Base-by-base conservation (phyloP, 1,139 yeast genomes). In the Zygoascus sp. region DNA sequence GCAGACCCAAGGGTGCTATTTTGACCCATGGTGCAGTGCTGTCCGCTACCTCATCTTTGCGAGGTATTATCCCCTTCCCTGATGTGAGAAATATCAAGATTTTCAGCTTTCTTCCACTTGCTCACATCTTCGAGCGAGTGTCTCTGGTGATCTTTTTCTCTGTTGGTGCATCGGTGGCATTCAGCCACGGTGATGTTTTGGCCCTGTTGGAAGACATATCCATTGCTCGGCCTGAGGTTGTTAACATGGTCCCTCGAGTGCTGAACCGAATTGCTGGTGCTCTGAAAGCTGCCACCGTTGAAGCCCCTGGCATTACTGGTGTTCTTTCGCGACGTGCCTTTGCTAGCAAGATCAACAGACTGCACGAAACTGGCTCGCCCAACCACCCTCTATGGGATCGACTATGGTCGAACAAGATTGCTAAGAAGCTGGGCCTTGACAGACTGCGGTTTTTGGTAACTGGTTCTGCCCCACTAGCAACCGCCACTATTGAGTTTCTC, bases 391-490 rank as follows among this genome's bases (percentile, higher is more conserved):
- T 77, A 21, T 77, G 77, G 66, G 85, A 81, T 58, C 59, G 67
- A 30, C 58, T 77, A 5, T 62, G 81, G 61, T 63, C 76, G 39
- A 69, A 72, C 42, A 76, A 80, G 59, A 66, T 84, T 44, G 71
- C 83, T 48, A 68, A 67, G 42, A 72, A 75, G 40, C 61, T 81
- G 41, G 92, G 92, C 0, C 74, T 82, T 54, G 79, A 75, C 34
- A 70, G 78, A 40, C 62, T 76, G 46, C 53, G 60, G 30, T 58
- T 68, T 40, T 59, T 76, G 49, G 63, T 75, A 27, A 73, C 82
- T 23, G 95, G 95, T 1, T 81, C 89, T 28, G 95, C 95, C 3
- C 94, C 95, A 16, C 76, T 85, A 47, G 68, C 84, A 19, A 72
- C 76, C 16, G 79, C 76, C 30, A 80, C 87, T 10, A 67, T 81